A percentile compares a stretch with the other conserved stretches of the same genome.
phyloP scores from a whole-genome alignment of 1,284 basidiomycete species.

The Ustilago shanxiensis region DNA sequence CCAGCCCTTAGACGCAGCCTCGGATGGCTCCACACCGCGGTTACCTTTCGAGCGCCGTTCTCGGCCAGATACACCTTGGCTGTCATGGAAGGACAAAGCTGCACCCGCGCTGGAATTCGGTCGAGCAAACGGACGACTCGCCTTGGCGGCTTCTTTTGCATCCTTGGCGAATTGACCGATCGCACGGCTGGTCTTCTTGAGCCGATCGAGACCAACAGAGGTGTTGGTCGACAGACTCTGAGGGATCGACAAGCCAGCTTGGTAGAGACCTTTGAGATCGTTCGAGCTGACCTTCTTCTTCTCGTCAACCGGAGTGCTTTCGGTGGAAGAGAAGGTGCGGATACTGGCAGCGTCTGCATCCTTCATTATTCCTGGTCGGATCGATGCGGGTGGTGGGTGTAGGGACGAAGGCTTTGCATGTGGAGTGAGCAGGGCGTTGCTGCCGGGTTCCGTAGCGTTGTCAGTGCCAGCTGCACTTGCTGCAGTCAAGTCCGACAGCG shows the following conservation, averaged over 20 bases:
- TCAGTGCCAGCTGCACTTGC: neutral
- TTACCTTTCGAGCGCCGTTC: constrained; percentile 35
- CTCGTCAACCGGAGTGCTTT: neutral
- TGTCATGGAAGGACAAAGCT: constrained; percentile 10
- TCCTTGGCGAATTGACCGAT: constrained; percentile 43
- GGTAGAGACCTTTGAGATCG: constrained; percentile 42
- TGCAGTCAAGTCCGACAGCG: neutral
- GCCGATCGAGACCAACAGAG: constrained; percentile 42
- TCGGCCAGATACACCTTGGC: constrained; percentile 22
- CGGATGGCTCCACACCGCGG: constrained; percentile 41
- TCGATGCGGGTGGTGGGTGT: neutral
- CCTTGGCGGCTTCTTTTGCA: constrained; percentile 27
- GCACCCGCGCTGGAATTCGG: constrained; percentile 17
- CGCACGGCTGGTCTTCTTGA: constrained; percentile 33
- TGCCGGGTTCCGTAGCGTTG: neutral
- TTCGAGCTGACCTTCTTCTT: constrained; percentile 33
- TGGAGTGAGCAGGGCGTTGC: constrained; percentile 13
- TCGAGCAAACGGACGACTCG: constrained; percentile 16
- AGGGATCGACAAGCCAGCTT: constrained; percentile 35
- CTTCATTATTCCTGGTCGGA: neutral
- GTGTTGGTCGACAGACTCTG: constrained; percentile 38
- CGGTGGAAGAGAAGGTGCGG: constrained; percentile 15
- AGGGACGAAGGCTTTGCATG: neutral
- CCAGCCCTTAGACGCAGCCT: constrained; percentile 50
- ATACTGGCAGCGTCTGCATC: constrained; percentile 22